Percentiles rank a stretch among this genome's conserved stretches.
Evolutionary conservation across 2,329 filamentous ascomycete species (phyloP).

Genomic region (Cadophora sp.): DNA sequence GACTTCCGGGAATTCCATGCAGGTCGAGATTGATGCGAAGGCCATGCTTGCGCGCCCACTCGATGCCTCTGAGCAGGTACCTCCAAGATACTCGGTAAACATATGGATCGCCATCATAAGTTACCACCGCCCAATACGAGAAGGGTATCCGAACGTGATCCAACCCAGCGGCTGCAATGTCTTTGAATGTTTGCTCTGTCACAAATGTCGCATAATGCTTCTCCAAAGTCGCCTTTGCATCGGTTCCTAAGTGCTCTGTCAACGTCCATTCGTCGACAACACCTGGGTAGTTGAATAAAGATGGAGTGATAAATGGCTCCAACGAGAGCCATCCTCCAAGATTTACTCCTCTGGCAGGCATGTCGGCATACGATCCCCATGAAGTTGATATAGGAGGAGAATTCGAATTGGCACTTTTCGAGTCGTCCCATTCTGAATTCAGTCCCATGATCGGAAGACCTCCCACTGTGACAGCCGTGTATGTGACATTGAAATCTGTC

Average conservation of each 20-base stretch:
- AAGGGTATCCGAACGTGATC: constrained; percentile 97
- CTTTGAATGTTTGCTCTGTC: constrained; percentile 80
- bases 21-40: constrained; percentile 92
- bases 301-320: constrained; percentile 95
- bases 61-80: constrained; percentile 89
- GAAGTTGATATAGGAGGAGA: constrained; percentile 78
- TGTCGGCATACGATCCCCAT: constrained; percentile 79
- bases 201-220: constrained; percentile 91
- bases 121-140: constrained; percentile 91
- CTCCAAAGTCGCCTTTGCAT: constrained; percentile 73
- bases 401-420: constrained; percentile 75
- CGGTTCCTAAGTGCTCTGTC: constrained; percentile 70
- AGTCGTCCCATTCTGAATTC: constrained; percentile 85
- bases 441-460: constrained; percentile 92
- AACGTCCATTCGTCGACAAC: constrained; percentile 92
- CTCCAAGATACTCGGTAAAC: constrained; percentile 88
- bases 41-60: constrained; percentile 92
- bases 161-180: constrained; percentile 86
- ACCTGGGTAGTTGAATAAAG: constrained; percentile 76
- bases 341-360: constrained; percentile 88
- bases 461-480: constrained; percentile 84
- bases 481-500: constrained; percentile 90
- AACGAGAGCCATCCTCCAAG: constrained; percentile 92
- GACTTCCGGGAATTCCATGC: constrained; percentile 88
- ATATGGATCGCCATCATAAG: constrained; percentile 87